Base-by-base conservation (phyloP, 2,329 filamentous ascomycete genomes). In the Paracamarosporium sp. region DNA sequence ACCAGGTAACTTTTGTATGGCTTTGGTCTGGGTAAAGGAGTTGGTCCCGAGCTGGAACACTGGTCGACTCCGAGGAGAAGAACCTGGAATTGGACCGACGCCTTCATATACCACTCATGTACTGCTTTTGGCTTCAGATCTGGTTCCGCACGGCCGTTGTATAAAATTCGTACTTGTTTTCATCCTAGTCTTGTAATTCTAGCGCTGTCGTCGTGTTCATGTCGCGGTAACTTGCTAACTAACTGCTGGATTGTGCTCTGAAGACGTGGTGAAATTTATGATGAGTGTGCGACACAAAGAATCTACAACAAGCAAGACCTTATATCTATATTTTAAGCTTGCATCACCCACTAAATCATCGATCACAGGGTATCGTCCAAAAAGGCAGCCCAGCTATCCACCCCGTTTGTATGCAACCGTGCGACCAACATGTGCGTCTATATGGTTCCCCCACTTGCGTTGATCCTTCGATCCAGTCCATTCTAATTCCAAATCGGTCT, bases 81-180 rank as follows among this genome's bases (percentile, higher is more conserved):
- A 46, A 22, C 47, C 47, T 17, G 36, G 35, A 43, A 40, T 31
- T 38, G 48, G 33, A 41, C n/a, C 36, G 48, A 51, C 22, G 48
- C 25, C 25, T 51, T 51, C 30, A 51, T 51, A 51, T 51, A 51
- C 48, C 36, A 51, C 36, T 11, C 48, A 41, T 51, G 48, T 38
- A 51, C 35, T 51, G 36, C 36, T 27, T n/a, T 50, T 28, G 25
- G 35, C 47, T 50, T 30, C 40, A 17, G 13, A 28, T 27, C 30
- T 50, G 13, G 47, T n/a, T 31, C n/a, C 12, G 48, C 6, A 51
- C 48, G 48, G 48, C 48, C 36, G 41, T 43, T 51, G 48, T 51
- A 48, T 27, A 48, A 44, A 44, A 41, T 38, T 55, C 35, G 11
- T 35, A 25, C 15, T 22, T 40, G 7, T 5, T 40, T 20, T 40